Evolutionary conservation across 306 rosid species (phyloP), one percentile per base, ranked within the genome.

Genomic region (Quercus rubra): DNA sequence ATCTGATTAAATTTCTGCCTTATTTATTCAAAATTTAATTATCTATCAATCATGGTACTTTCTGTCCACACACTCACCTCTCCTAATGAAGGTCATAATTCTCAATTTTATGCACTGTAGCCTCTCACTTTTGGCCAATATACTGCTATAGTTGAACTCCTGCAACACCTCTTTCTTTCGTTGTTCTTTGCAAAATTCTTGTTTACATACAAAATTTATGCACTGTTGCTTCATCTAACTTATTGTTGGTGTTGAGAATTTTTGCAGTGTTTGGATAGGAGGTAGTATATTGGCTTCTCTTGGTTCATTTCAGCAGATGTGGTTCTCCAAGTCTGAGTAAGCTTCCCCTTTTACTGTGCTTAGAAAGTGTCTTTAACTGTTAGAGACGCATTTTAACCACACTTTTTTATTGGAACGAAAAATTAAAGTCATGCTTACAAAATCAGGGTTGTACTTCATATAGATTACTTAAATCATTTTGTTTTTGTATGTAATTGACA

Each of bases 271-370:
- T 59, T 95, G 99, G 99, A 95, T 95, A 55, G 99, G 99, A 59
- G 99, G 99, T 72, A 95, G 99, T 70, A 95, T 95, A 83, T 87
- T 95, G 93, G 99, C 99, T 38, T 95, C 99, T 77, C 99, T 95
- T 83, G 99, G 99, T 81, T 95, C 99, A 82, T 93, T 95, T 88
- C 99, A 95, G 85, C 85, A 83, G 74, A 86, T 89, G 91, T 84
- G 92, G 92, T 95, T 95, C 90, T 95, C 99, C 74, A 95, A 87
- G 79, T 87, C 99, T 25, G 99, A 95, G 99, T 95, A 90, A 86
- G 86, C 87, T 77, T 69, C 71, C 15, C 23, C 72, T 25, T 18
- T 27, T 79, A 69, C 20, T 69, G 64, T 3, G 27, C 21, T 76
- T 72, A 13, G 46, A 23, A 5, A 21, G n/a, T 72, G 63, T 72